These are phyloP conservation scores for Curvularia lunata DNA, from an alignment of 2,329 filamentous ascomycete genomes.

Conservation along the genomic window DNA sequence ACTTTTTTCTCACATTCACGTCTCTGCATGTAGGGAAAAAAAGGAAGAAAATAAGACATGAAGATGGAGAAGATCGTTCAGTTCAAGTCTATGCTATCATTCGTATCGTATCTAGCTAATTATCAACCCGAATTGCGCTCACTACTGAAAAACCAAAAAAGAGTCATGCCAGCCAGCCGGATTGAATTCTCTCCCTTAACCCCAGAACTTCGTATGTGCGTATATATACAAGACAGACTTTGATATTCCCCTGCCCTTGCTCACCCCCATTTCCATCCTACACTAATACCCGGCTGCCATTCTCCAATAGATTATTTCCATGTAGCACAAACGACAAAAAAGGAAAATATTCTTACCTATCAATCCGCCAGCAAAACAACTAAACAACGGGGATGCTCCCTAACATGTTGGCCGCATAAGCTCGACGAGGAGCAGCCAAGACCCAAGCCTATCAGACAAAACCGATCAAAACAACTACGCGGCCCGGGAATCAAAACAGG, in stretches of 20 bases:
- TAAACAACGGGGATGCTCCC: not conserved
- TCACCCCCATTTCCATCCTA: not conserved
- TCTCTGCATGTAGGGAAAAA: no score
- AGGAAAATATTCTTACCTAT: not conserved
- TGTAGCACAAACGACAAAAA: constrained; percentile 1
- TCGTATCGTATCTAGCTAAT: not conserved
- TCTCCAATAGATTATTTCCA: constrained; percentile 13
- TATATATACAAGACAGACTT: constrained; percentile 4
- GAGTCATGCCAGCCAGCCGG: constrained; percentile 1
- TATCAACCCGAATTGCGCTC: no score
- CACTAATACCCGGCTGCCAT: not conserved
- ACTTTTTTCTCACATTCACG: no score
- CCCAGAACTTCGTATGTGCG: constrained; percentile 2
- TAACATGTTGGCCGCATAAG: constrained; percentile 8
- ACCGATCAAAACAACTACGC: not conserved
- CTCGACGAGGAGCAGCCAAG: not conserved
- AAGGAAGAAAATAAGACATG: no score
- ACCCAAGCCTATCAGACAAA: not conserved
- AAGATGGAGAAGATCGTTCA: no score
- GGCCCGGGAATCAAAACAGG: constrained; percentile 1
- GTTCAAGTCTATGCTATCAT: not conserved
- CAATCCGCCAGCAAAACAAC: not conserved
- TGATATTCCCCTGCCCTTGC: not conserved
- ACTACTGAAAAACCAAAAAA: not conserved
- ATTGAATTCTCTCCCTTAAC: not conserved